These are phyloP conservation scores for Phytophthora citricola DNA, from an alignment of 352 stramenopile species.

Conservation along the genomic window DNA sequence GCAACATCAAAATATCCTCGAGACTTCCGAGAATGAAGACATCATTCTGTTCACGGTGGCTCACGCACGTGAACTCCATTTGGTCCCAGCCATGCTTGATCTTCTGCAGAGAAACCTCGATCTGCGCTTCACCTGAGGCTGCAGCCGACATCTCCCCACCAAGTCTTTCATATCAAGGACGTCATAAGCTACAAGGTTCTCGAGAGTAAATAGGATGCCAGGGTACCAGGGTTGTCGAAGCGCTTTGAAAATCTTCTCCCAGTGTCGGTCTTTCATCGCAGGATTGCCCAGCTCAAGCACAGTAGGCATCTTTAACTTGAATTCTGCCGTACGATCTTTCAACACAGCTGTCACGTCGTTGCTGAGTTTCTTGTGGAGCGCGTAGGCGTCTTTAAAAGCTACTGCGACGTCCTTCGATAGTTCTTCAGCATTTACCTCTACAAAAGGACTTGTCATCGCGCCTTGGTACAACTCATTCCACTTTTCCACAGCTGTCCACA, in stretches of 20 bases:
- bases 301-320: conserved; percentile 92
- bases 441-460: conserved; percentile 88
- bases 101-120: conserved; percentile 89
- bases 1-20: conserved; percentile 89
- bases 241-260: conserved; percentile 94
- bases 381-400: conserved; percentile 91
- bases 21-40: conserved; percentile 92
- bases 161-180: conserved; percentile 91
- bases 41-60: conserved; percentile 85
- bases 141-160: conserved; percentile 86
- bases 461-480: conserved; percentile 87
- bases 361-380: conserved; percentile 92
- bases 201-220: conserved; percentile 89
- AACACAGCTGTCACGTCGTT: conserved; percentile 90
- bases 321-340: conserved; percentile 89
- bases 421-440: conserved; percentile 90
- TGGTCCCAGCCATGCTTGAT: conserved; percentile 92
- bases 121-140: conserved; percentile 90
- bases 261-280: conserved; percentile 94
- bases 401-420: conserved; percentile 87
- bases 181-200: conserved; percentile 89
- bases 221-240: conserved; percentile 89
- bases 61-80: conserved; percentile 86
- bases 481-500: conserved; percentile 87
- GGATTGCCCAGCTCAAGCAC: conserved; percentile 93